Base-by-base conservation (phyloP, 352 stramenopile species). In the Pythium folliculosum region DNA sequence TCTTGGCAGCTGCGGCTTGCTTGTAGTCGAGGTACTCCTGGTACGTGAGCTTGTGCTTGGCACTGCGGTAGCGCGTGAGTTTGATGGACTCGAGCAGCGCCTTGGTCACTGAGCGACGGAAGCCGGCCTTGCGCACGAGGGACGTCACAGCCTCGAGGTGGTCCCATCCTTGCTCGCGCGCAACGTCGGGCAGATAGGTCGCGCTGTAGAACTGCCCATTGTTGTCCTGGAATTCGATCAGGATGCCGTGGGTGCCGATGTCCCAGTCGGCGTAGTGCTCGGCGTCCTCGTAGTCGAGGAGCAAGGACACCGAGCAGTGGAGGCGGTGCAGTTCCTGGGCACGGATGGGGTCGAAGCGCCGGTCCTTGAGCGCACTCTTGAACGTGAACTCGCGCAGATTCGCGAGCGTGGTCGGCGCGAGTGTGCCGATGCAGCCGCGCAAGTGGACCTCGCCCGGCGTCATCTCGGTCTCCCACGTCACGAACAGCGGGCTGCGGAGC, bases 381-480 rank as follows among this genome's bases (percentile, higher is more conserved):
- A 93, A 91, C 37, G 81, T 89, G 61, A 93, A 94, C 52, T 92
- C 83, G 35, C 82, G 84, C 60, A 94, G 56, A 44, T 92, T 92
- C 19, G 70, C 66, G 48, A 94, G 70, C 38, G 68, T 71, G 7
- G 84, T 93, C 48, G 84, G 84, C 23, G 83, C 64, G 38, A 94
- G 71, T 40, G 86, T 94, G 52, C 86, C 86, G 64, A 94, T 94
- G 70, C 86, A 94, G 56, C 86, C 86, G 37, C 86, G 86, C 53
- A 94, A 58, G 9, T 77, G 70, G 35, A 71, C 71, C 19, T 76
- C 77, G 50, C 75, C 72, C 12, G 57, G 54, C 16, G 78, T 55
- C 43, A 77, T 67, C 65, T 94, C 86, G 57, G 86, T 89, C 75
- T 94, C 86, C 86, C 86, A 94, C 58, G 86, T 94, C 72, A 94